Conservation (phyloP, 148 eudicot genomes). For the Nepenthes gracilis region DNA sequence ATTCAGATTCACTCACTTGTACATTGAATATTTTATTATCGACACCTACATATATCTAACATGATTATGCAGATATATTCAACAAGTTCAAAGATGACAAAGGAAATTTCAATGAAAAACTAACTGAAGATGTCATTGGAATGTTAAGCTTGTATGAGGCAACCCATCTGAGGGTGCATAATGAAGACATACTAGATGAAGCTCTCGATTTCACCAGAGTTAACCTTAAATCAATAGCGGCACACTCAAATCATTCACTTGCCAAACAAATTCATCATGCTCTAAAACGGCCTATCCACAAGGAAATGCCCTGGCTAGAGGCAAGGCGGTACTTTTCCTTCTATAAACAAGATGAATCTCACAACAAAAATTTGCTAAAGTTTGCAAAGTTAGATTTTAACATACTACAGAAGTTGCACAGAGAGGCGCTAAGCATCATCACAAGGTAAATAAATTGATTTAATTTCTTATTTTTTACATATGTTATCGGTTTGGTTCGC, state of each 20-base stretch:
- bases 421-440: slow-evolving; percentile 8
- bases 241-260: neutral
- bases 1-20: neutral
- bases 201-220: slow-evolving; percentile 9
- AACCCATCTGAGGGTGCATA: slow-evolving; percentile 6
- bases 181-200: slow-evolving; percentile 13
- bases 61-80: slow-evolving; percentile 4
- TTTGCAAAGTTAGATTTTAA: slow-evolving; percentile 10
- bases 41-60: neutral
- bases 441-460: slow-evolving; percentile 11
- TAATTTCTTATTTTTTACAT: neutral
- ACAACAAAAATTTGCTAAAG: slow-evolving; percentile 1
- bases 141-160: slow-evolving; percentile 12
- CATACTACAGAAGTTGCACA: slow-evolving; percentile 6
- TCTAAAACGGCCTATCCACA: slow-evolving; percentile 5
- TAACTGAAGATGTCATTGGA: slow-evolving; percentile 3
- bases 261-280: slow-evolving; percentile 4
- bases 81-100: slow-evolving; percentile 4
- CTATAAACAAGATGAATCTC: neutral
- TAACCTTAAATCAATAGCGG: neutral
- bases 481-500: neutral
- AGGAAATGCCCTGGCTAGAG: slow-evolving; percentile 3
- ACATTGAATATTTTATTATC: neutral
- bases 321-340: slow-evolving; percentile 1
- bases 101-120: neutral